phyloP scores from a whole-genome alignment of 108 stramenopile genomes.

The Craspedostauros australis region DNA sequence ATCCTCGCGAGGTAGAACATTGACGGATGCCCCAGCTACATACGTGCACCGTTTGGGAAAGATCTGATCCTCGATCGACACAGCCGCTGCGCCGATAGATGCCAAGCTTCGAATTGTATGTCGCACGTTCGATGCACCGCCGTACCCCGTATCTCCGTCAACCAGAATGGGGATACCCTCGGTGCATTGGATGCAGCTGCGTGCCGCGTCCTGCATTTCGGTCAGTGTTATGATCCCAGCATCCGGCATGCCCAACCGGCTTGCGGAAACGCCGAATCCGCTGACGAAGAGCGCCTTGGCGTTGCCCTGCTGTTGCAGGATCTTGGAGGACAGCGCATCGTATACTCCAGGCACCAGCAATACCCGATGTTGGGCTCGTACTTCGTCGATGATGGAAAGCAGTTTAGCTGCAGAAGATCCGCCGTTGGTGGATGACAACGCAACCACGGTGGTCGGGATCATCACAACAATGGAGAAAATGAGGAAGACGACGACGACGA shows the following conservation, averaged over 20 bases:
- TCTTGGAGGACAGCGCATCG: conserved; percentile 52
- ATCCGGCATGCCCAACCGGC: conserved; percentile 43
- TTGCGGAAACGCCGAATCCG: conserved; percentile 51
- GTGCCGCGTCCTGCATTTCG: conserved; percentile 42
- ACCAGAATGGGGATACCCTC: conserved; percentile 1
- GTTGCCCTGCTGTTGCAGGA: conserved; percentile 34
- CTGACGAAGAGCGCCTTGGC: conserved; percentile 37
- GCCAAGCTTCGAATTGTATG: conserved; percentile 41
- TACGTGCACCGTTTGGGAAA: conserved; percentile 59
- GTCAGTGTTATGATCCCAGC: conserved; percentile 36
- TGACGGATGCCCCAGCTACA: conserved; percentile 30
- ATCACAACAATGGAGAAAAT: no score
- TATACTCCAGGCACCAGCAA: conserved; percentile 39
- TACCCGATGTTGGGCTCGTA: conserved; percentile 7
- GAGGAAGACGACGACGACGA: no score
- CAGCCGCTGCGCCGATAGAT: conserved; percentile 38
- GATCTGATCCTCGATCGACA: conserved; percentile 55
- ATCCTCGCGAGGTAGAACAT: conserved; percentile 23
- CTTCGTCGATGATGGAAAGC: no score
- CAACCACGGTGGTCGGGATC: no score
- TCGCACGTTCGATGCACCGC: conserved; percentile 46
- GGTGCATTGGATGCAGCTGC: conserved; percentile 8
- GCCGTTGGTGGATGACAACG: no score
- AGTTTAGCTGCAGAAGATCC: no score
- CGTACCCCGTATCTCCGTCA: conserved; percentile 59